Evolutionary conservation across 768 basidiomycete genomes (phyloP).

Genomic region (Suillus spraguei): DNA sequence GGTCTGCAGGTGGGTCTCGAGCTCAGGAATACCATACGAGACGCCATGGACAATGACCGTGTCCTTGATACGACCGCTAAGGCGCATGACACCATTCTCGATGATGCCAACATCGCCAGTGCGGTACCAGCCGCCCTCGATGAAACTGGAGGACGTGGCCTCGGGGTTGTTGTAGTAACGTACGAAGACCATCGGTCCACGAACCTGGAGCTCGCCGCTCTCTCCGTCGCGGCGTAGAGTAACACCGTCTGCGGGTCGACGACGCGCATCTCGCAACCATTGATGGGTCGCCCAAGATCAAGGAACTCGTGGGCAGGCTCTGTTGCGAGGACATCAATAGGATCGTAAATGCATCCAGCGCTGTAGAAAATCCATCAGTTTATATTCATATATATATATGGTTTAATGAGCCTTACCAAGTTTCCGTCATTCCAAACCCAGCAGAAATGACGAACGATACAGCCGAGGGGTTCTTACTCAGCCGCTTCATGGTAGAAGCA

Average conservation of each 20-base stretch:
- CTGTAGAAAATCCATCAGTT: conserved; percentile 7
- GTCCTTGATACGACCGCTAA: conserved; percentile 43
- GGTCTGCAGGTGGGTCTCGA: conserved; percentile 40
- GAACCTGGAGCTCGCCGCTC: conserved; percentile 44
- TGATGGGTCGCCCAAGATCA: conserved; percentile 34
- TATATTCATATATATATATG: too few relatives aligned
- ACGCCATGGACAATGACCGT: conserved; percentile 43
- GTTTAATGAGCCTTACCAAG: conserved; percentile 28
- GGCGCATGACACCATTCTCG: conserved; percentile 33
- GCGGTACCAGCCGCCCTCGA: conserved; percentile 54
- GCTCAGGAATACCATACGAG: conserved; percentile 37
- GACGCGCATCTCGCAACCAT: conserved; percentile 39
- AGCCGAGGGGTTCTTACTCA: conserved; percentile 21
- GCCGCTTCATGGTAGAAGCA: conserved; percentile 32
- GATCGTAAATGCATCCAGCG: conserved; percentile 45
- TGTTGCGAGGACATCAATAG: conserved; percentile 23
- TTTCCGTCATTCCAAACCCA: conserved; percentile 48
- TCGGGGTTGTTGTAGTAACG: conserved; percentile 51
- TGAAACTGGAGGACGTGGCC: conserved; percentile 50
- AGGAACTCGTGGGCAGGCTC: conserved; percentile 36
- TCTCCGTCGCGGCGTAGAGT: conserved; percentile 32
- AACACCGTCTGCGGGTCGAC: conserved; percentile 32
- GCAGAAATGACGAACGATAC: conserved; percentile 21
- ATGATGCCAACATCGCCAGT: conserved; percentile 57
- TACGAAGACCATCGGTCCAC: conserved; percentile 40